phyloP scores from a whole-genome alignment of 2,329 filamentous ascomycete species.

The Coniochaeta hoffmannii region DNA sequence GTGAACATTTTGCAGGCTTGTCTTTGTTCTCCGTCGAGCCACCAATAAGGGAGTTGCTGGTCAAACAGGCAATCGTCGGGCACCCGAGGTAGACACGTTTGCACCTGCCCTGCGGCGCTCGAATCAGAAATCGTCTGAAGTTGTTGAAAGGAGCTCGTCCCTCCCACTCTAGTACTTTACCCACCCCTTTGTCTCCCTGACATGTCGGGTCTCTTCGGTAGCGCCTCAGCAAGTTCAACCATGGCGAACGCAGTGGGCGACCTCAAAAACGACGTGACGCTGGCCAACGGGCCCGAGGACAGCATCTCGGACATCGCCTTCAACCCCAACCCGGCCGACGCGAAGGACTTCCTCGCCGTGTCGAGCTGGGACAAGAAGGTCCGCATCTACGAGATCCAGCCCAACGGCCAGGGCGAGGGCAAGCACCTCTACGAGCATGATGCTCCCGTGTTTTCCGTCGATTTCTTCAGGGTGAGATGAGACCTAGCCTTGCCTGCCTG shows the following conservation, averaged over 20 bases:
- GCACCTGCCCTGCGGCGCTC: neutral
- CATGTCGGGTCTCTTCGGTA: slow-evolving; percentile 60
- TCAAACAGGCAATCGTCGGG: neutral
- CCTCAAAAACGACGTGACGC: slow-evolving; percentile 77
- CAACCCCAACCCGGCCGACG: slow-evolving; percentile 37
- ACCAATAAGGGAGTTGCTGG: neutral
- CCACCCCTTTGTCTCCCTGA: neutral
- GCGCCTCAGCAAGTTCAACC: slow-evolving; percentile 41
- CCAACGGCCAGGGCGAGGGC: slow-evolving; percentile 66
- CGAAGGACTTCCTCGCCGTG: slow-evolving; percentile 75
- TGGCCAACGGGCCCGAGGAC: slow-evolving; percentile 76
- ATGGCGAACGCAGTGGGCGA: slow-evolving; percentile 75
- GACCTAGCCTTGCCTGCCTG: neutral
- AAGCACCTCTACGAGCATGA: slow-evolving; percentile 83
- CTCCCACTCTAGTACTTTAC: slow-evolving; percentile 12
- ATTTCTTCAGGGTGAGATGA: slow-evolving; percentile 74
- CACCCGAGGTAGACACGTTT: neutral
- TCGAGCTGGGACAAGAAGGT: slow-evolving; percentile 98
- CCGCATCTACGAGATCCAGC: slow-evolving; percentile 85
- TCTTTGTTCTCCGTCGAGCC: neutral
- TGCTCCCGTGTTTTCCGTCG: slow-evolving; percentile 73
- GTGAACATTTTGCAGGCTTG: neutral
- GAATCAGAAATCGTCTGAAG: neutral
- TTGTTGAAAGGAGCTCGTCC: neutral
- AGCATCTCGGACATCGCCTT: slow-evolving; percentile 84